These are phyloP conservation scores for Epichloe glyceriae DNA, from an alignment of 2,329 filamentous ascomycete genomes.

Conservation along the genomic window DNA sequence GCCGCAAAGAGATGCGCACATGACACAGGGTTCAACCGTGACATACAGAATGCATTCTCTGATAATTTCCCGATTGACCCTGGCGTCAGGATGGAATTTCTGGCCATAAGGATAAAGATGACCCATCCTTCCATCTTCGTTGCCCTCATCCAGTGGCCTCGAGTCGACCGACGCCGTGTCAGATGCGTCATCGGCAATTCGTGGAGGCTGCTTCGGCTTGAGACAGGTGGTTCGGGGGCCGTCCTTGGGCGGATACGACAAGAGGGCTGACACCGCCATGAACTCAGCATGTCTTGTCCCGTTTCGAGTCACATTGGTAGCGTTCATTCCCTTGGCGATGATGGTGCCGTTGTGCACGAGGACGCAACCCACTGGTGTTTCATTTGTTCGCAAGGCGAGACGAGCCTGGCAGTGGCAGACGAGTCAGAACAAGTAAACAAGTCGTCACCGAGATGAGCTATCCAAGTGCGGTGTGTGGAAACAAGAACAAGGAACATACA, in stretches of 20 bases:
- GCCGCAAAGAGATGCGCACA: conserved; percentile 92
- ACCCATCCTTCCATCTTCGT: conserved; percentile 40
- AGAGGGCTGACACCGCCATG: conserved; percentile 57
- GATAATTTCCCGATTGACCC: conserved; percentile 55
- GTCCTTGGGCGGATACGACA: conserved; percentile 26
- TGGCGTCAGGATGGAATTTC: conserved; percentile 39
- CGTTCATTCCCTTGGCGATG: conserved; percentile 89
- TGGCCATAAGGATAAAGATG: conserved; percentile 50
- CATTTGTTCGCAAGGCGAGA: conserved; percentile 69
- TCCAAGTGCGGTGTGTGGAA: neutral
- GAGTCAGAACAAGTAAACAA: too few species aligned
- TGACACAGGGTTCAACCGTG: conserved; percentile 95
- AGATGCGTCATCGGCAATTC: conserved; percentile 8
- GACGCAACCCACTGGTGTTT: conserved; percentile 94
- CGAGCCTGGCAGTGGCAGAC: conserved; percentile 49
- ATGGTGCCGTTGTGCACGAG: conserved; percentile 69
- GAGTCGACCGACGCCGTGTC: conserved; percentile 14
- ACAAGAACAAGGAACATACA: conserved; percentile 19
- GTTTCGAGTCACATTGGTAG: conserved; percentile 81
- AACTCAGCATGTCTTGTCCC: conserved; percentile 95
- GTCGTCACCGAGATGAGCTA: too few species aligned
- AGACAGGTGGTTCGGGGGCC: conserved; percentile 20
- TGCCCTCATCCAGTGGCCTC: conserved; percentile 27
- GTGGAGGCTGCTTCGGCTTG: conserved; percentile 19
- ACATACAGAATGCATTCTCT: conserved; percentile 73